Evolutionary conservation across 192 early-diverging fungal species (phyloP).

Genomic region (Spinellus fusiger): DNA sequence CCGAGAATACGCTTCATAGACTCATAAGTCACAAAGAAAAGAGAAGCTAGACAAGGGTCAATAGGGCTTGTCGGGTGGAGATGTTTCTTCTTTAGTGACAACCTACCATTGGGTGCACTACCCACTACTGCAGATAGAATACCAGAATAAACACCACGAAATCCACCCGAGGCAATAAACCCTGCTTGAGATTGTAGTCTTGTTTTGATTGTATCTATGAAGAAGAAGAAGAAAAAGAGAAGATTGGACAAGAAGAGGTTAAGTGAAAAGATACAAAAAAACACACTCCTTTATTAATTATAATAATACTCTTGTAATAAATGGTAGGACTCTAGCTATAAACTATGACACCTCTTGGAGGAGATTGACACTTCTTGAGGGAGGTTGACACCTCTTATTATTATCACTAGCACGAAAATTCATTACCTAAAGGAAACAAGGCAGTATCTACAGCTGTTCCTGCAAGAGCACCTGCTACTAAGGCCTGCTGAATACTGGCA

Average conservation of each 20-base stretch:
- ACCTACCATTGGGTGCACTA: conserved; percentile 79
- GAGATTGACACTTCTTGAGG: no score
- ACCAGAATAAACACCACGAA: conserved; percentile 86
- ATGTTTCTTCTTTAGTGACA: background rate
- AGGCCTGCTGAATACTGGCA: conserved; percentile 42
- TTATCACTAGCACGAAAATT: background rate
- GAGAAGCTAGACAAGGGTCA: conserved; percentile 44
- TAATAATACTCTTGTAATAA: no score
- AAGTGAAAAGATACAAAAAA: no score
- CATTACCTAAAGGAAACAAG: conserved; percentile 73
- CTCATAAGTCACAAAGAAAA: conserved; percentile 95
- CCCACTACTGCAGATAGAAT: conserved; percentile 88
- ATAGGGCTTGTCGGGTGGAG: background rate
- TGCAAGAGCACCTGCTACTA: conserved; percentile 79
- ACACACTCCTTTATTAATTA: no score
- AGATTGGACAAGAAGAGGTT: no score
- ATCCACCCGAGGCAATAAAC: conserved; percentile 80
- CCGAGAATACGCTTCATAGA: conserved; percentile 55
- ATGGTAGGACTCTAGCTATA: no score
- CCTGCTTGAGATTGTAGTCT: conserved; percentile 83
- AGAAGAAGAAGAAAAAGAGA: background rate
- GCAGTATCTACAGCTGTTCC: conserved; percentile 91
- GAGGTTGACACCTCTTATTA: no score
- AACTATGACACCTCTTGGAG: no score
- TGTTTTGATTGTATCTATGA: conserved; percentile 90